Evolutionary conservation across 2,329 filamentous ascomycete species (phyloP), one percentile per base, ranked within the genome.

Genomic region (Dactylella cylindrospora): DNA sequence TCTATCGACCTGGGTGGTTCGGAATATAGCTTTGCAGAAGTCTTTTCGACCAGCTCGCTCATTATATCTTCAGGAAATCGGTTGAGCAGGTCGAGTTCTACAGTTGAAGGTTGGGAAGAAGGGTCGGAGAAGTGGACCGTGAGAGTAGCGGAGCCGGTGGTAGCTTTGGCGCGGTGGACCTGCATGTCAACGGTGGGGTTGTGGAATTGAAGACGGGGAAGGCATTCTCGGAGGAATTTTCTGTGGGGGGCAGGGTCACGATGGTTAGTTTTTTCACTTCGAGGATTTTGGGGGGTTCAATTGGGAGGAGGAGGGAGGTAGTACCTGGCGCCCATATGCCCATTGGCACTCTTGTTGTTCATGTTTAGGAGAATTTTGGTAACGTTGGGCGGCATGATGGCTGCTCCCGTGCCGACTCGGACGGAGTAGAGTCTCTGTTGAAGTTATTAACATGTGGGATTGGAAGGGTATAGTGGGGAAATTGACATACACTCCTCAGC

Each of bases 201-300:
- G 79, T 95, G 86, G 76, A 84, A 98, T 79, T 98, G 96, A 67
- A 98, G 78, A 54, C 88, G 83, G 17, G 88, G 88, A 40, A 97
- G 83, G 71, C 84, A 85, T 62, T 84, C 78, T 66, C 81, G 83
- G 88, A 89, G 95, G 80, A 98, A 96, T 76, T 88, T 88, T 70
- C 90, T 95, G 66, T 72, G 71, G 38, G n/a, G n/a, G n/a, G 72
- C 73, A 60, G 69, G 69, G 65, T 72, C 70, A 50, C 71, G 70
- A 66, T 70, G 69, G 65, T 76, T 72, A 64, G 73, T 73, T 64
- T 74, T 75, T 25, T 19, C 12, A 12, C 13, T 55, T 2, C 36
- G 38, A 13, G 57, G 68, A 23, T 22, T 22, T 20, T 9, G 5
- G 13, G 9, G 8, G 38, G 9, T 39, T 39, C 13, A 31, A 28